Evolutionary conservation across 2,329 filamentous ascomycete genomes (phyloP), one percentile per base, ranked within the genome.

Genomic region (Thielaviopsis ethacetica): DNA sequence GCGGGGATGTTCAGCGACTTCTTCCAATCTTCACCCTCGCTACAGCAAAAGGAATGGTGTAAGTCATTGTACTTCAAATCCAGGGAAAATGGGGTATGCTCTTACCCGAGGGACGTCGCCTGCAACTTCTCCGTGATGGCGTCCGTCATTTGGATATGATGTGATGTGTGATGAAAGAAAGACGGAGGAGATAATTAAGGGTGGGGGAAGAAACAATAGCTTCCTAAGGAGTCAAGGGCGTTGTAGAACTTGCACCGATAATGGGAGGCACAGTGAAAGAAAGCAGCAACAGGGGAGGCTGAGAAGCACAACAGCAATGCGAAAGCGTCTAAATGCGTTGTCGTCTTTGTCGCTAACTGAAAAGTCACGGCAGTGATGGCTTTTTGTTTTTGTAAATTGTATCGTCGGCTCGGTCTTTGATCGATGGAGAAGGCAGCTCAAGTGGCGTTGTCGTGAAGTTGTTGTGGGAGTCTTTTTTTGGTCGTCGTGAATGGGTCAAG

Each of bases 1-100:
- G 79, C 72, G 57, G 88, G 88, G 61, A 86, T 71, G 64, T 86
- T 88, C 61, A 91, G 72, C 62, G 72, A 80, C 67, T 83, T 79
- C 73, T 87, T 88, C 87, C 87, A 91, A 68, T 89, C 82, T 30
- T 82, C 80, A 76, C 66, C 65, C 65, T 70, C 59, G 67, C 68
- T 63, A 68, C 73, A 38, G 6, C 51, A 34, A 26, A 57, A 26
- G 53, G 34, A 51, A 52, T 30, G 7, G 49, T 38, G 30, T 26
- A 24, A 52, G 38, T 12, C 19, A 47, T 55, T 24, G 41, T 27
- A 56, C 19, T 22, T 53, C 19, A 34, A 12, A 4, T 49, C 19
- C 30, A 50, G 21, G 10, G 7, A 44, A 10, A 22, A 17, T 3
- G 24, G 30, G 41, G 54, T 22, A 34, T 30, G 22, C 51, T 53